Evolutionary conservation across 2,329 filamentous ascomycete species (phyloP).

Genomic region (Sporothrix luriei): DNA sequence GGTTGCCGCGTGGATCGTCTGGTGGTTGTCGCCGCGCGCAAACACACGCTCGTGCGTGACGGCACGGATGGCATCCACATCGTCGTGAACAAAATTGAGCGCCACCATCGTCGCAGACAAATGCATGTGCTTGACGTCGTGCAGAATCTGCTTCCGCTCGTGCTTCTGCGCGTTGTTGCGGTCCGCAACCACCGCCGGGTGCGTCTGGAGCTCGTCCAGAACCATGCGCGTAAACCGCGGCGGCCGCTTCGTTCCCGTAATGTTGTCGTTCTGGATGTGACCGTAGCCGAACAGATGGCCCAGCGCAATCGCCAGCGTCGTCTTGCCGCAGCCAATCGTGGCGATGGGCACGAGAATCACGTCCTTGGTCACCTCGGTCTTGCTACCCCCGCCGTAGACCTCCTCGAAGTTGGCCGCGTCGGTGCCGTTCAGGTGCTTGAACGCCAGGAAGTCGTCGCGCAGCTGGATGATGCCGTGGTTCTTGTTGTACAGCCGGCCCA

Average conservation of each 20-base stretch:
- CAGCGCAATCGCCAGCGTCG: slow-evolving; percentile 81
- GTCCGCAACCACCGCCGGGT: slow-evolving; percentile 82
- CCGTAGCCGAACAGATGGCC: slow-evolving; percentile 86
- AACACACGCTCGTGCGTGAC: slow-evolving; percentile 79
- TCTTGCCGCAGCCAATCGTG: slow-evolving; percentile 96
- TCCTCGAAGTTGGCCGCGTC: slow-evolving; percentile 81
- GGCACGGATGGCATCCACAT: slow-evolving; percentile 71
- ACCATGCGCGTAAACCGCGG: slow-evolving; percentile 75
- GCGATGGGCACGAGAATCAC: slow-evolving; percentile 88
- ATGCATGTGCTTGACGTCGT: slow-evolving; percentile 68
- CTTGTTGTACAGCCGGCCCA: slow-evolving; percentile 72
- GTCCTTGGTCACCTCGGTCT: slow-evolving; percentile 62
- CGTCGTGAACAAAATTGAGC: slow-evolving; percentile 82
- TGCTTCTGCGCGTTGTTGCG: slow-evolving; percentile 90
- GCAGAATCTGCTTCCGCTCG: slow-evolving; percentile 84
- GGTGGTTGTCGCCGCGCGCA: slow-evolving; percentile 89
- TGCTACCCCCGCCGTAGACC: slow-evolving; percentile 53
- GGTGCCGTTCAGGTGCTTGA: slow-evolving; percentile 80
- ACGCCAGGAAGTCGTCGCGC: slow-evolving; percentile 81
- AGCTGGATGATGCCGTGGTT: slow-evolving; percentile 96
- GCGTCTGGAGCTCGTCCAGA: slow-evolving; percentile 62
- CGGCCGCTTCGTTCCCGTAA: slow-evolving; percentile 75
- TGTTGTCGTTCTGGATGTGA: slow-evolving; percentile 96
- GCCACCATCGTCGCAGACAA: slow-evolving; percentile 74
- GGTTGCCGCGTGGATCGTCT: slow-evolving; percentile 89